These are phyloP conservation scores for Cordyceps cicadae DNA, from an alignment of 2,329 filamentous ascomycete genomes.

Conservation along the genomic window DNA sequence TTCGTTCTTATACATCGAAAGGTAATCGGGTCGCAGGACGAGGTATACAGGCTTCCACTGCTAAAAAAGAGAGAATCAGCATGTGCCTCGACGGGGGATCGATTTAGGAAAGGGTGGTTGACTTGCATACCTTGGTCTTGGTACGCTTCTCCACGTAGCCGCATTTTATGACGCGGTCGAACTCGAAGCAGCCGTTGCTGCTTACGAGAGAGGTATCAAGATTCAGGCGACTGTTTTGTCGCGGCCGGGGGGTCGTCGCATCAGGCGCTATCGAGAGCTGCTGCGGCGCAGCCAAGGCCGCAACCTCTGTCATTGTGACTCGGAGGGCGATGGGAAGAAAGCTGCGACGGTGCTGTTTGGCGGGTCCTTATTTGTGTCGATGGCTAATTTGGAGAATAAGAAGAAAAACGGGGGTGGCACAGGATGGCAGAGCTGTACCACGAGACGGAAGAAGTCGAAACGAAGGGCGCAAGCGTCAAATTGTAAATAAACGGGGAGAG, in stretches of 20 bases:
- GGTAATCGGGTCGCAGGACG: conserved; percentile 79
- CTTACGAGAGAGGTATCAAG: conserved; percentile 75
- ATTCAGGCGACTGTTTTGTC: conserved; percentile 21
- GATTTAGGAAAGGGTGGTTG: conserved; percentile 7
- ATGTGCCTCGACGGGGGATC: conserved; percentile 10
- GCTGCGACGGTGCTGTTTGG: background rate
- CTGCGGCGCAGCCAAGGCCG: conserved; percentile 4
- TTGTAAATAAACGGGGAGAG: background rate
- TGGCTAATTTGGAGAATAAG: background rate
- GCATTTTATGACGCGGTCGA: conserved; percentile 86
- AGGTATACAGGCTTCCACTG: conserved; percentile 87
- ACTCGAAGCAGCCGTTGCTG: conserved; percentile 91
- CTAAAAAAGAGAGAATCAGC: conserved; percentile 32
- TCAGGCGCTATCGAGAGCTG: conserved; percentile 11
- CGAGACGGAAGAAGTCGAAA: background rate
- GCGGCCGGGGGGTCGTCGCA: conserved; percentile 16
- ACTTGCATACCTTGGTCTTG: conserved; percentile 72
- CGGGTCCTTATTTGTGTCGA: background rate
- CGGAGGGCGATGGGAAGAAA: background rate
- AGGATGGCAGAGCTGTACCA: background rate
- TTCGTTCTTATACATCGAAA: conserved; percentile 89
- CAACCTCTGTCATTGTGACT: conserved; percentile 9
- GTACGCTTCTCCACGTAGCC: conserved; percentile 82
- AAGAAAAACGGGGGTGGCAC: background rate
- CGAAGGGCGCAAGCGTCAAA: background rate